These are phyloP conservation scores for Colletotrichum noveboracense DNA, from an alignment of 2,329 filamentous ascomycete genomes.

Conservation along the genomic window DNA sequence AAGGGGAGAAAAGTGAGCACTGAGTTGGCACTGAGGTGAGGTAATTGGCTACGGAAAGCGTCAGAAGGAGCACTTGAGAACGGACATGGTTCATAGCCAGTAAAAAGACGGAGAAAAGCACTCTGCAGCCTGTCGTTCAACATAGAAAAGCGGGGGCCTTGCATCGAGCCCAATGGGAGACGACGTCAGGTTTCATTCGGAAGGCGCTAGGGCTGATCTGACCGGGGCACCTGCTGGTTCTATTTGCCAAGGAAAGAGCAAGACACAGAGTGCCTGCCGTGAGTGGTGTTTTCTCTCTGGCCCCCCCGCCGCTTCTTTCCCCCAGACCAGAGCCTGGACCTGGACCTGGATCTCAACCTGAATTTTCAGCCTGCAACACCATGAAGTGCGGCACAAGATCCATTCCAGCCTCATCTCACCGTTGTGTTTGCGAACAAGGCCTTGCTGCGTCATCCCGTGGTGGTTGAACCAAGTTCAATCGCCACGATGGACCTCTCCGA, in stretches of 20 bases:
- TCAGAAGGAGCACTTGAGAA: not conserved
- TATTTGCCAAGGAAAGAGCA: not conserved
- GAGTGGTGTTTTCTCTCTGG: not conserved
- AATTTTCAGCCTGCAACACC: not conserved
- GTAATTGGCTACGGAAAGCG: not conserved
- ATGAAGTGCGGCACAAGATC: not conserved
- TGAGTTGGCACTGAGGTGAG: not conserved
- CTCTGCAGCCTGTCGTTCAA: not conserved
- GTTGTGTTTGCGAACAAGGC: not conserved
- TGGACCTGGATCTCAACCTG: not conserved
- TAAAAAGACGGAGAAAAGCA: not conserved
- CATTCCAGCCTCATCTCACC: not conserved
- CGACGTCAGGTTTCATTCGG: not conserved
- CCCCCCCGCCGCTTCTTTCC: not conserved
- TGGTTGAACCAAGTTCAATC: not conserved
- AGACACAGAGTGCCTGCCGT: not conserved
- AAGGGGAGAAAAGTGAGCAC: not conserved
- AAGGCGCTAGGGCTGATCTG: not conserved
- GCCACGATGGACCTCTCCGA: constrained; percentile 24
- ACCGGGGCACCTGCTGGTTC: not conserved
- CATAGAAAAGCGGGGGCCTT: not conserved
- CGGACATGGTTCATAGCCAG: not conserved
- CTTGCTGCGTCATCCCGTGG: not conserved
- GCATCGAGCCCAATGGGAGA: not conserved
- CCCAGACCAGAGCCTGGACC: not conserved